Base-by-base conservation (phyloP, 2,329 filamentous ascomycete species). In the Alternaria brassicicola region DNA sequence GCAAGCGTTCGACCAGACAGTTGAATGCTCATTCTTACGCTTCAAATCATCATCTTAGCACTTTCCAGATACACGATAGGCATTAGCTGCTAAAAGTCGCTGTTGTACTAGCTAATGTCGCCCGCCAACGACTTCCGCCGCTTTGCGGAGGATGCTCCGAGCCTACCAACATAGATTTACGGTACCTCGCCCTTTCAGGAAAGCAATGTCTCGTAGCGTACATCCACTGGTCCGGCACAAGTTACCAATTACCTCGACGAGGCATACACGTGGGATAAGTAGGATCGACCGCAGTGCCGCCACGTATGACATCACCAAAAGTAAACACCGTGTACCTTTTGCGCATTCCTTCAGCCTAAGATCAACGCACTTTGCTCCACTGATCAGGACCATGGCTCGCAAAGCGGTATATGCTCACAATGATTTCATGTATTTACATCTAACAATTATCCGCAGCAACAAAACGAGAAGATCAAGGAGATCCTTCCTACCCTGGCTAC, bases 381-480 rank as follows among this genome's bases (percentile, higher is more conserved):
- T 33, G 30, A 55, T 51, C 46, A 51, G 33, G 23, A 42, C n/a
- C 17, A 59, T 59, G 56, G 48, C 52, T 47, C 56, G 56, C 39
- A 51, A 25, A 59, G 46, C 51, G 56, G 56, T 59, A 59, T 21
- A 47, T 59, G 4, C 30, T 45, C 46, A 47, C 3, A 23, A 13
- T 23, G 30, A 28, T 19, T 26, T 45, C n/a, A 25, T 42, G 19
- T 6, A 12, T 12, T 45, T 13, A 10, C 13, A 5, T 30, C 46
- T 67, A 43, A 67, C 15, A 31, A 2, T n/a, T 3, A 6, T 12
- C 9, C 17, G 8, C 21, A 70, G 64, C 48, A 67, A 52, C 62
- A 70, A 62, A 63, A 64, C 46, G 25, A 57, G 19, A 56, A 65
- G 38, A 66, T 72, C 42, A 35, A 60, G 8, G 52, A 69, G 7